phyloP scores from a whole-genome alignment of 352 stramenopile species.

The Aphanomyces stellatus region DNA sequence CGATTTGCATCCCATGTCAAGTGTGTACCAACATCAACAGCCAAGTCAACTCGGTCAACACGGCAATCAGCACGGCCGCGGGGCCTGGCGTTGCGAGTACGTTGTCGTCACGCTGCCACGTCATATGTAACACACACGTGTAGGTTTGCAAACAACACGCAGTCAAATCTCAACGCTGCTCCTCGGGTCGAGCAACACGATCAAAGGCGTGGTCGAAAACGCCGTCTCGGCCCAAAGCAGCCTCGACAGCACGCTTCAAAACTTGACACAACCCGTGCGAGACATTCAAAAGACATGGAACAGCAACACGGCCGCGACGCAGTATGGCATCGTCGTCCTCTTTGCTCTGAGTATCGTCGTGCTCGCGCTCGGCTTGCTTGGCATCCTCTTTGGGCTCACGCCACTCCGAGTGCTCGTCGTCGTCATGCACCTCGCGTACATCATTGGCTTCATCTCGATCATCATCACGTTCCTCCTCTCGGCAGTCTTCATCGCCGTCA shows the following conservation, averaged over 20 bases:
- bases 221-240: conserved; percentile 26
- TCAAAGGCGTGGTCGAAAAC: conserved; percentile 32
- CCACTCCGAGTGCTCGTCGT: conserved; percentile 48
- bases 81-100: conserved; percentile 29
- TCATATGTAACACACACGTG: too few relatives aligned
- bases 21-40: conserved; percentile 35
- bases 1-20: conserved; percentile 30
- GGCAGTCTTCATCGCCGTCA: conserved; percentile 40
- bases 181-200: conserved; percentile 28
- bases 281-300: conserved; percentile 33
- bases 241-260: conserved; percentile 27
- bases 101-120: conserved; percentile 24
- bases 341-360: conserved; percentile 46
- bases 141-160: background rate
- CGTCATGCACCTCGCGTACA: conserved; percentile 66
- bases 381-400: conserved; percentile 55
- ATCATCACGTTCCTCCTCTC: conserved; percentile 57
- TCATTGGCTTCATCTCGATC: conserved; percentile 56
- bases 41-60: conserved; percentile 22
- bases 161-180: conserved; percentile 20
- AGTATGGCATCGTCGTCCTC: conserved; percentile 38
- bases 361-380: conserved; percentile 48
- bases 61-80: conserved; percentile 34
- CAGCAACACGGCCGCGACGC: conserved; percentile 30
- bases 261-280: conserved; percentile 27